A percentile compares a stretch with the other conserved stretches of the same genome.
These are phyloP conservation scores for Nakaseomyces kungkrabaensis DNA, from an alignment of 1,139 yeast genomes.

Conservation along the genomic window DNA sequence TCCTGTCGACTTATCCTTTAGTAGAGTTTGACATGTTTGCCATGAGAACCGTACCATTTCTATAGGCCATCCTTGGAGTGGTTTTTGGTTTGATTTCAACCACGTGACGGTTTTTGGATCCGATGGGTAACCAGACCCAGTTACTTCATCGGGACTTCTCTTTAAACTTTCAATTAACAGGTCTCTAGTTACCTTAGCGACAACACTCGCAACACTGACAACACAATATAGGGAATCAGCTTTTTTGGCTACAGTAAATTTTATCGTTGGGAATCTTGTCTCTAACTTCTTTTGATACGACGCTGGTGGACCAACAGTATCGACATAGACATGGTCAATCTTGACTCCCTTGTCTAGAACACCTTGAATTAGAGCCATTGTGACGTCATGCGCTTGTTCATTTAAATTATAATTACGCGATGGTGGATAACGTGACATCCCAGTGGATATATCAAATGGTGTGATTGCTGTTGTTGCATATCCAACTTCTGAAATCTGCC, in stretches of 20 bases:
- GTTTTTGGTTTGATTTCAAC: constrained; percentile 51
- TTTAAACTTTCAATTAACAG: constrained; percentile 40
- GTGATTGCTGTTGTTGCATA: constrained; percentile 84
- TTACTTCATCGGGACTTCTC: constrained; percentile 15
- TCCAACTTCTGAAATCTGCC: constrained; percentile 53
- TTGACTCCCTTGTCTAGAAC: constrained; percentile 54
- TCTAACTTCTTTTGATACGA: constrained; percentile 71
- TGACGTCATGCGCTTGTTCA: constrained; percentile 93
- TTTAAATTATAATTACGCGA: constrained; percentile 66
- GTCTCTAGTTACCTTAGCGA: constrained; percentile 94
- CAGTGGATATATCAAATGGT: constrained; percentile 76
- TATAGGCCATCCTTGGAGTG: constrained; percentile 78
- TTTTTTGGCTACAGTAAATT: constrained; percentile 82
- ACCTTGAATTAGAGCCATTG: constrained; percentile 62
- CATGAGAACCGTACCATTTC: constrained; percentile 77
- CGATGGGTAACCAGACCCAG: constrained; percentile 90
- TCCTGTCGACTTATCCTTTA: constrained; percentile 42
- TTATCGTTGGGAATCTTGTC: constrained; percentile 55
- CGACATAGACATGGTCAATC: constrained; percentile 67
- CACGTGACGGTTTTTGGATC: constrained; percentile 78
- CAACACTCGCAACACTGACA: constrained; percentile 93
- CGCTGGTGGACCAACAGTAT: constrained; percentile 93
- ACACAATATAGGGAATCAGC: constrained; percentile 93
- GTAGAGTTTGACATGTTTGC: constrained; percentile 79
- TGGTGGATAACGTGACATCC: constrained; percentile 64